Evolutionary conservation across 176 grass and related monocot species (phyloP).

Genomic region (Puccinellia tenuiflora): DNA sequence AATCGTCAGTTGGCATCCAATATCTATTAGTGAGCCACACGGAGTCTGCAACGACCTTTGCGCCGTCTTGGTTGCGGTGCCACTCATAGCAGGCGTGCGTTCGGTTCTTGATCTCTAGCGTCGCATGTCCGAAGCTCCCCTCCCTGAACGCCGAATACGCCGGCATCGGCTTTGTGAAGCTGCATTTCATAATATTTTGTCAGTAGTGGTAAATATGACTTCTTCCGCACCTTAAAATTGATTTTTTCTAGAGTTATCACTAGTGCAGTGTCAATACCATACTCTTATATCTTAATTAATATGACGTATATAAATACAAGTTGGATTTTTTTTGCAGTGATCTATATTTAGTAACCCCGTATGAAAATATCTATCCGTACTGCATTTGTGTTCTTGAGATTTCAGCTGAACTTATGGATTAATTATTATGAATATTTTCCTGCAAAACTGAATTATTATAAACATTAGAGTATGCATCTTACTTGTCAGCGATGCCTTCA

Average conservation of each 20-base stretch:
- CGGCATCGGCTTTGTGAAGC: conserved; percentile 54
- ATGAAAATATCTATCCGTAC: too few species aligned
- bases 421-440: too few species aligned
- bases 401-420: too few species aligned
- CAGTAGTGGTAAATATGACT: neutral
- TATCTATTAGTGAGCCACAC: conserved; percentile 64
- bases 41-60: conserved; percentile 47
- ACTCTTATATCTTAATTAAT: neutral
- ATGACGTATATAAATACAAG: neutral
- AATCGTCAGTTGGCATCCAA: conserved; percentile 35
- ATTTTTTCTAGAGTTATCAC: neutral
- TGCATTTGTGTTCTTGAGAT: too few species aligned
- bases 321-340: neutral
- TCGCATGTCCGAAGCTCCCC: conserved; percentile 70
- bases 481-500: conserved; percentile 51
- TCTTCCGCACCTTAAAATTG: neutral
- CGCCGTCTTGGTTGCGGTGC: conserved; percentile 72
- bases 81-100: conserved; percentile 63
- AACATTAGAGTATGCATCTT: neutral
- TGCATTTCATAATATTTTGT: neutral
- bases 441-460: neutral
- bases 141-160: conserved; percentile 73
- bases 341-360: neutral
- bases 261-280: neutral
- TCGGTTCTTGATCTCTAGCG: conserved; percentile 60